phyloP scores from a whole-genome alignment of 2,329 filamentous ascomycete genomes.

The Pseudogymnoascus sp. region DNA sequence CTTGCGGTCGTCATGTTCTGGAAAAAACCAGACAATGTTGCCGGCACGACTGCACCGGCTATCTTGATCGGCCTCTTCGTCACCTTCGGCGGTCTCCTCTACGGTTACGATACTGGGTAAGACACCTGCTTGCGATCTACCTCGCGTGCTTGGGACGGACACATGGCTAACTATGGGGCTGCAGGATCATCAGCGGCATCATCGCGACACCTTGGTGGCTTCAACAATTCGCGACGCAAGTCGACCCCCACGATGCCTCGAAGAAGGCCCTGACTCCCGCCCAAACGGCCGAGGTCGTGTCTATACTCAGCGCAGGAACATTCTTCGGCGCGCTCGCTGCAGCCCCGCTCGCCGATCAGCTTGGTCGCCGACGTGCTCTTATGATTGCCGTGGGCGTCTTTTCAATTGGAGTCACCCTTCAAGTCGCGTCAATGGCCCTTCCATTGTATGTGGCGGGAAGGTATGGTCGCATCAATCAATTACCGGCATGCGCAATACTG shows the following conservation, averaged over 20 bases:
- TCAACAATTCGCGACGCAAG: constrained; percentile 48
- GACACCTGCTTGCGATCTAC: constrained; percentile 23
- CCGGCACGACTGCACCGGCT: constrained; percentile 64
- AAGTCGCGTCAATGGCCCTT: constrained; percentile 56
- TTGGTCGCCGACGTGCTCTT: constrained; percentile 52
- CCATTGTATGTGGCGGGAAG: constrained; percentile 54
- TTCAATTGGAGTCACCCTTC: constrained; percentile 63
- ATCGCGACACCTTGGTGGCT: constrained; percentile 64
- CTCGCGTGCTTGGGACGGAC: neutral
- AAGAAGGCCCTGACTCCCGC: constrained; percentile 36
- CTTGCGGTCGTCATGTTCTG: constrained; percentile 31
- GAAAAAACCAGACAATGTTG: constrained; percentile 69
- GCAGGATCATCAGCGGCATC: constrained; percentile 62
- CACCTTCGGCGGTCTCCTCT: constrained; percentile 60
- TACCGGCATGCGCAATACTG: constrained; percentile 20
- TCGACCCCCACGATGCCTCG: constrained; percentile 28
- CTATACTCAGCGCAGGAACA: constrained; percentile 76
- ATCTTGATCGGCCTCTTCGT: constrained; percentile 68
- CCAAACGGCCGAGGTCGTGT: constrained; percentile 67
- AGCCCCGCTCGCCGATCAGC: constrained; percentile 61
- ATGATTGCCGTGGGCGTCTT: constrained; percentile 61
- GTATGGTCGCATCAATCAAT: constrained; percentile 31
- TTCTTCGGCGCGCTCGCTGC: constrained; percentile 65
- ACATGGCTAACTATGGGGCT: constrained; percentile 15
- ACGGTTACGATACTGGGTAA: constrained; percentile 65